phyloP scores from a whole-genome alignment of 352 stramenopile species.

The Achlya hypogyna region DNA sequence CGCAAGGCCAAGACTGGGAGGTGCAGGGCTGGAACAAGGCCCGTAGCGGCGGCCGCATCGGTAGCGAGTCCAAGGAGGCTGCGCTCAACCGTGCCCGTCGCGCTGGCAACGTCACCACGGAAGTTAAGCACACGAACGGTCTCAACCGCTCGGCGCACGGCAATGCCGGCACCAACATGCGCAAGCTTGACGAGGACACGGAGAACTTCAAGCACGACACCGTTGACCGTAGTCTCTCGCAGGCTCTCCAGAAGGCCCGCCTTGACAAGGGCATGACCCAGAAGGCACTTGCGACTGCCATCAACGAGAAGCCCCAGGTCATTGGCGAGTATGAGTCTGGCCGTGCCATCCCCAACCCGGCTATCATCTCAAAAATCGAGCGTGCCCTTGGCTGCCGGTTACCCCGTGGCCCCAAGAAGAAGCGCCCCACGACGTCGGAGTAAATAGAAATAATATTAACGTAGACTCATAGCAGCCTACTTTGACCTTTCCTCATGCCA shows the following conservation, averaged over 20 bases:
- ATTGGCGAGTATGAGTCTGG: constrained; percentile 96
- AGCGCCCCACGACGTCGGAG: constrained; percentile 24
- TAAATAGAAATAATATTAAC: constrained; percentile 19
- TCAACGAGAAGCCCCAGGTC: constrained; percentile 95
- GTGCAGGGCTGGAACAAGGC: constrained; percentile 65
- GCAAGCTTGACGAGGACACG: constrained; percentile 86
- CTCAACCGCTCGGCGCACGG: constrained; percentile 84
- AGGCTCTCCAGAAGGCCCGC: constrained; percentile 93
- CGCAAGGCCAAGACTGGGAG: constrained; percentile 72
- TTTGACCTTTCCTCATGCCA: too few relatives aligned
- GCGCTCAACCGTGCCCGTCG: constrained; percentile 67
- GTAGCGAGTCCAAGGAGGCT: constrained; percentile 40
- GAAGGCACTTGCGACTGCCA: constrained; percentile 93
- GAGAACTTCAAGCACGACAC: constrained; percentile 85
- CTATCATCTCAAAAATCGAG: constrained; percentile 97
- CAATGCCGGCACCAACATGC: constrained; percentile 66
- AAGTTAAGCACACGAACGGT: constrained; percentile 55
- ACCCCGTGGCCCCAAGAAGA: constrained; percentile 56
- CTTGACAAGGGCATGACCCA: constrained; percentile 98
- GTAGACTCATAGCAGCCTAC: background rate
- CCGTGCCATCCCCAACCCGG: constrained; percentile 94
- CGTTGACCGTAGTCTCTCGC: constrained; percentile 77
- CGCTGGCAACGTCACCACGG: constrained; percentile 55
- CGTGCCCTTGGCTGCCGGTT: constrained; percentile 86
- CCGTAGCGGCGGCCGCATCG: constrained; percentile 36